These are phyloP conservation scores for Cyclotella baltica DNA, from an alignment of 108 stramenopile genomes.

Conservation along the genomic window DNA sequence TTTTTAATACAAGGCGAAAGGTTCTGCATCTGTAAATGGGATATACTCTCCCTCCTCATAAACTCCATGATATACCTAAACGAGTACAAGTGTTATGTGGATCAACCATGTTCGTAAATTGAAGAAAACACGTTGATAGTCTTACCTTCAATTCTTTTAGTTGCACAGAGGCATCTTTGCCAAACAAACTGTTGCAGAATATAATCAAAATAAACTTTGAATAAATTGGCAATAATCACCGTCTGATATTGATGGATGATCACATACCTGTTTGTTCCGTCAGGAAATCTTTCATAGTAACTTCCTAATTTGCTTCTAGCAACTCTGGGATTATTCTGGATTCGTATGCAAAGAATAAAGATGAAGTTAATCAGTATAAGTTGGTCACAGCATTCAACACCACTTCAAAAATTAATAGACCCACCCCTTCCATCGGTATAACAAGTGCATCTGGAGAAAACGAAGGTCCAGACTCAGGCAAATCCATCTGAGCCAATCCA, in stretches of 20 bases:
- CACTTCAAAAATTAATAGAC: background rate
- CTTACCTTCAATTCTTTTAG: conserved; percentile 72
- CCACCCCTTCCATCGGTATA: conserved; percentile 59
- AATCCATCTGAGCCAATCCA: conserved; percentile 74
- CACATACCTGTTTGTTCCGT: conserved; percentile 79
- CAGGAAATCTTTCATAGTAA: conserved; percentile 83
- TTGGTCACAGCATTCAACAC: background rate
- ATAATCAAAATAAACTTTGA: too few species aligned
- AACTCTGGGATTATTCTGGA: conserved; percentile 52
- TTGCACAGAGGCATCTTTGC: conserved; percentile 63
- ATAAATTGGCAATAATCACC: too few species aligned
- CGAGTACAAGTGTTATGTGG: background rate
- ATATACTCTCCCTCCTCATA: conserved; percentile 76
- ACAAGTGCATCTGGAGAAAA: conserved; percentile 88
- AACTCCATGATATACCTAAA: conserved; percentile 48
- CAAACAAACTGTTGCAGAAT: conserved; percentile 82
- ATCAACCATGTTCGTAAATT: background rate
- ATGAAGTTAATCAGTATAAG: background rate
- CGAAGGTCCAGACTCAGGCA: conserved; percentile 74
- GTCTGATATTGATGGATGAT: too few species aligned
- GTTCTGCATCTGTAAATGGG: conserved; percentile 91
- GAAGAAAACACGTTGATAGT: background rate
- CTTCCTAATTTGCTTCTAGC: conserved; percentile 82
- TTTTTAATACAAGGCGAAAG: conserved; percentile 81
- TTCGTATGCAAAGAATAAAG: background rate